Conservation (phyloP, 805 yeast genomes). For the Sugiyamaella qingdaonensis region DNA sequence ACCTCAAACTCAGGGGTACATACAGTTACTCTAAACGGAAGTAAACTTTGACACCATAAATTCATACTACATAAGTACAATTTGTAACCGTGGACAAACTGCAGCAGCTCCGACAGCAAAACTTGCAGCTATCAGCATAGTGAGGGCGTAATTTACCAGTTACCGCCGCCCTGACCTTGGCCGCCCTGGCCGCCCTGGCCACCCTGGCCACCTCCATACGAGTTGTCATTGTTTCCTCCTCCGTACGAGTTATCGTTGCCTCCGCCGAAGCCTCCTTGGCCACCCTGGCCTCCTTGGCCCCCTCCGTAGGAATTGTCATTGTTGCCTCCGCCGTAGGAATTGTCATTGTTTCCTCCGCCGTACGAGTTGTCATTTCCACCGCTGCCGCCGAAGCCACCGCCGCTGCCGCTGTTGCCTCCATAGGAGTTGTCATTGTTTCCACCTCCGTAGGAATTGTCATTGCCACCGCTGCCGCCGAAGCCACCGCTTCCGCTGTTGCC, state of each 20-base stretch:
- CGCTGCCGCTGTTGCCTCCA: neutral
- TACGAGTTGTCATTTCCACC: slow-evolving; percentile 22
- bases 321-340: slow-evolving; percentile 14
- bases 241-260: slow-evolving; percentile 10
- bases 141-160: no score
- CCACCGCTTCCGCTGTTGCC: slow-evolving; percentile 19
- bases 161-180: neutral
- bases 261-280: no score
- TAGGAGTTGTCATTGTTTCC: slow-evolving; percentile 13
- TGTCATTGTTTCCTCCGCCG: slow-evolving; percentile 14
- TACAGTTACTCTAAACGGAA: no score
- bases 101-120: no score
- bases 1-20: no score
- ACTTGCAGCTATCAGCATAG: no score
- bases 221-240: slow-evolving; percentile 5
- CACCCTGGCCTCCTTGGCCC: no score
- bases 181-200: slow-evolving; percentile 22
- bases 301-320: slow-evolving; percentile 18
- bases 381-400: slow-evolving; percentile 6
- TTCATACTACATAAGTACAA: no score
- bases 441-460: slow-evolving; percentile 11
- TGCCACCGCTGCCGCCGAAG: slow-evolving; percentile 3
- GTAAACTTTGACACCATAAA: no score
- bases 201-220: slow-evolving; percentile 26
- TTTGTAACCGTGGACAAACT: neutral